A percentile compares a stretch with the other conserved stretches of the same genome.
Conservation (phyloP, 495 filamentous ascomycete species). For the Evernia prunastri region DNA sequence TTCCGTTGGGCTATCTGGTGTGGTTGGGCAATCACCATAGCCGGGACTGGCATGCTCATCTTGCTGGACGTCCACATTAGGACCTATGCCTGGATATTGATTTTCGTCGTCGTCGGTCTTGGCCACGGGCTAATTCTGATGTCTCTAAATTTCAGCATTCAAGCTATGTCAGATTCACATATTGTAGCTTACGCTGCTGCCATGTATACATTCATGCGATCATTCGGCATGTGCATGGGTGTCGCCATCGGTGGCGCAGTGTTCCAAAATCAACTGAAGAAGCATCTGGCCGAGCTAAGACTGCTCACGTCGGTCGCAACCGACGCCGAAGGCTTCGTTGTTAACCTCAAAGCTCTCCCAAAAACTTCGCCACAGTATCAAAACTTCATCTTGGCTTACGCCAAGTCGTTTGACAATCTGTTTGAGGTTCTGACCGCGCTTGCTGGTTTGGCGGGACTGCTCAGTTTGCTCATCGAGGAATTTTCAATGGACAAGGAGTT, state of each 20-base stretch:
- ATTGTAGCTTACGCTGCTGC: slow-evolving; percentile 48
- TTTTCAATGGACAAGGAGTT: not conserved
- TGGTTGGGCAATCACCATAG: slow-evolving; percentile 45
- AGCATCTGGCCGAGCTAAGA: not conserved
- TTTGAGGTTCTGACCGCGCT: not conserved
- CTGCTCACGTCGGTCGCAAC: not conserved
- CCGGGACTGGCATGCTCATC: slow-evolving; percentile 43
- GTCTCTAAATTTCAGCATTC: slow-evolving; percentile 44
- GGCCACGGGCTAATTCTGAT: slow-evolving; percentile 50
- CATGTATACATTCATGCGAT: slow-evolving; percentile 54
- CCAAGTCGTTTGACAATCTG: not conserved
- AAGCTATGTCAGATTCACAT: slow-evolving; percentile 42
- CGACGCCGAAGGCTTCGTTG: slow-evolving; percentile 4
- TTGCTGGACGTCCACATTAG: slow-evolving; percentile 40
- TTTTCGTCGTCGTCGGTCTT: slow-evolving; percentile 45
- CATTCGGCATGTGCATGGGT: slow-evolving; percentile 57
- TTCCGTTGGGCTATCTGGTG: slow-evolving; percentile 50
- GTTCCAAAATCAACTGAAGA: slow-evolving; percentile 44
- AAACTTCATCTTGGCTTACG: not conserved
- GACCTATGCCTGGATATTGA: slow-evolving; percentile 45
- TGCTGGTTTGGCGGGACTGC: not conserved
- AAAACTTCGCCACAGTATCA: not conserved
- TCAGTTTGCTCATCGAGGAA: not conserved
- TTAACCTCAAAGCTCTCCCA: not conserved
- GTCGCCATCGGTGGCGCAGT: slow-evolving; percentile 54